Base-by-base conservation (phyloP, 805 yeast species). In the Hanseniaspora pseudoguilliermondii region DNA sequence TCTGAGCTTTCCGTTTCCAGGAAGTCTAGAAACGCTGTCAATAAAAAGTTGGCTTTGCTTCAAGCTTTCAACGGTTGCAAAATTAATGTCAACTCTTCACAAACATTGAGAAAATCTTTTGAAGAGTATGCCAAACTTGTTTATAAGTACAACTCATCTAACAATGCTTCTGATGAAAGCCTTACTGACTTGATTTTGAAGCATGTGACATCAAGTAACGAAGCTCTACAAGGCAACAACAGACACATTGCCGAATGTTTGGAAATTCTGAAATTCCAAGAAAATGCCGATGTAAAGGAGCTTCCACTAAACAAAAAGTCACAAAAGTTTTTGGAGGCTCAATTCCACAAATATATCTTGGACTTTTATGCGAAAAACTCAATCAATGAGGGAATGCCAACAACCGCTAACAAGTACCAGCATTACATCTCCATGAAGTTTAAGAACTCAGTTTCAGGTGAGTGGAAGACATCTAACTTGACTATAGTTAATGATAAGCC, bases 401-500 rank as follows among this genome's bases (percentile, higher is more conserved):
- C 86, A 1, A 82, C 82, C 60, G 72, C 82, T 46, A 83, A 82
- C 66, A 90, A 86, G 64, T 78, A 90, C 35, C 77, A 78, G 58
- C 80, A 84, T 52, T 77, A 86, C 64, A 67, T 79, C 63, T 75
- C 80, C 58, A 62, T 69, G 64, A 70, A 75, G 64, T 63, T 73
- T 57, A 71, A 67, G 62, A 78, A 69, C 65, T 69, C 67, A 58
- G 71, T 71, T 54, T 25, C 55, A 6, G 74, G 73, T 21, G 69
- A 72, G 35, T 76, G 84, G 82, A 75, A 74, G 55, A 62, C 75
- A 39, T 72, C 74, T n/a, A 77, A 78, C 58, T 62, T 85, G 49
- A 75, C 83, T 42, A 71, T 83, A 55, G 82, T 88, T 25, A 90
- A 91, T 68, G 89, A 89, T 18, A 73, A 79, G 1, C 97, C 97